A percentile compares a stretch with the other conserved stretches of the same genome.
phyloP scores from a whole-genome alignment of 345 rosid genomes.

The Eucalyptus tenuipes region DNA sequence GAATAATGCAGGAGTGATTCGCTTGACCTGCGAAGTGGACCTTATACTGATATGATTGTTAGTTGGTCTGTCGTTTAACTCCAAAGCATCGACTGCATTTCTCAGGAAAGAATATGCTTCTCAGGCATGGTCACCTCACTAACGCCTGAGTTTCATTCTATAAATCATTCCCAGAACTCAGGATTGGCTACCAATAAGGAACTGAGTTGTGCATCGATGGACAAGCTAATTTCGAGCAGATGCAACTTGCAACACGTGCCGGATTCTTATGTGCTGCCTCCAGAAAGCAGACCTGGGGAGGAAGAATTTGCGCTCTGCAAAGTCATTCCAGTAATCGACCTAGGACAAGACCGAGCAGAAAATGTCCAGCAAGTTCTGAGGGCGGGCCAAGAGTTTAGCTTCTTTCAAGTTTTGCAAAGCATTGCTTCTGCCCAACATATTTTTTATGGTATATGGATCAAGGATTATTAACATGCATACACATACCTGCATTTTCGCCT shows the following conservation, averaged over 20 bases:
- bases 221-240: slow-evolving; percentile 3
- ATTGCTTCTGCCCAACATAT: neutral
- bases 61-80: neutral
- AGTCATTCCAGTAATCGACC: slow-evolving; percentile 6
- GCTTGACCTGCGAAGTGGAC: neutral
- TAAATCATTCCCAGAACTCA: neutral
- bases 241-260: neutral
- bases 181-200: neutral
- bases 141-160: neutral
- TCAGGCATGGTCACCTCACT: neutral
- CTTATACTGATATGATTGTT: neutral
- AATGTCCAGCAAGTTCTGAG: neutral
- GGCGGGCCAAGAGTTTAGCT: slow-evolving; percentile 5
- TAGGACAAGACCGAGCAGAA: neutral
- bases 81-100: neutral
- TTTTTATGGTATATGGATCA: neutral
- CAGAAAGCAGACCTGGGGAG: neutral
- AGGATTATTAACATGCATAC: neutral
- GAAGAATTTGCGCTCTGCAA: neutral
- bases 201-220: neutral
- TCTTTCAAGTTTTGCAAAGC: slow-evolving; percentile 5
- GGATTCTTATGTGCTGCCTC: slow-evolving; percentile 6
- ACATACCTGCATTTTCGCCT: neutral
- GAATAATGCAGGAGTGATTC: neutral
- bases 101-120: neutral